Base-by-base conservation (phyloP, 257 asterid genomes). In the Phtheirospermum japonicum region DNA sequence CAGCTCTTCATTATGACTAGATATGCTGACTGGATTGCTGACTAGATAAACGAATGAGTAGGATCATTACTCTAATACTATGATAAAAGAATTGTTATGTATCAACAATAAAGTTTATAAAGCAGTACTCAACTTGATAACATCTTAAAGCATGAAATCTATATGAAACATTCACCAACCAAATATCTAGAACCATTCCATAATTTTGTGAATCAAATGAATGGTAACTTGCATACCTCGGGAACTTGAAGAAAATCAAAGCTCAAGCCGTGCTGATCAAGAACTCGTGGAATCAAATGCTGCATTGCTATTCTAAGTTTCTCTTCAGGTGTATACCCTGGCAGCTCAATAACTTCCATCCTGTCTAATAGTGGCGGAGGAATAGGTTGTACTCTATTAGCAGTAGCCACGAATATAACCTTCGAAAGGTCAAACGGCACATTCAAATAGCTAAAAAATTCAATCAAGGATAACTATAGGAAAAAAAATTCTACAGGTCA, bases 321-420 rank as follows among this genome's bases (percentile, higher is more conserved):
- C 75, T 93, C 99, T 76, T 93, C 99, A 74, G 95, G 96, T 66
- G 97, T 89, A 71, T 93, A 93, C 71, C 99, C 99, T 61, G 99
- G 97, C 76, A 93, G 76, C 79, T 93, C 97, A 71, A 93, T 93
- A 73, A 93, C 90, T 76, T 93, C 99, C 99, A 93, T 89, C 80
- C 99, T 85, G 82, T 93, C 99, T 59, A 87, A 72, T 62, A 93
- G 96, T 33, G 97, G 78, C 13, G 94, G 96, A 70, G 99, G 99
- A 66, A 93, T 84, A 46, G 96, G 99, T 69, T 89, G 97, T 71
- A 83, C 58, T 80, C 92, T 82, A 72, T 93, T 93, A 50, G 99
- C 99, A 72, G 97, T 93, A 66, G 99, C 95, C 77, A 93, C 99
- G 77, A 93, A 93, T 59, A 93, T 82, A 69, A 93, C 95, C 83